Base-by-base conservation (phyloP, 1,139 yeast species). In the Hansenula sp. region DNA sequence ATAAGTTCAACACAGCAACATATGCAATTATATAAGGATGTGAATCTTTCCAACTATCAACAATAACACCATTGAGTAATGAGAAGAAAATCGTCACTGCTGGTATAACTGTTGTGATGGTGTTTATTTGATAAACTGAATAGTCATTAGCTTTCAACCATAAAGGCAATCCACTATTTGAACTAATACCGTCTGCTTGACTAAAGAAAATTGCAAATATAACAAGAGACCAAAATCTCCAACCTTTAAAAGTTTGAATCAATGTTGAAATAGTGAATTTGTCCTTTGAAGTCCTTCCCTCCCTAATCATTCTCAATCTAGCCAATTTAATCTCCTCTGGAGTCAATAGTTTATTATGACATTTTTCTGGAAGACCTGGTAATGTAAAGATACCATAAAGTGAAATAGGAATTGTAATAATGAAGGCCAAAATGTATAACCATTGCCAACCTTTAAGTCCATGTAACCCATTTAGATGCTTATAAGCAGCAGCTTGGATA, bases 381-480 rank as follows among this genome's bases (percentile, higher is more conserved):
- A 26, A 44, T 33, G 48, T 52, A 44, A 44, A 44, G 12, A 75
- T 48, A 36, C 81, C 80, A 42, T 71, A 71, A 13, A 73, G 41
- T 3, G 73, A 71, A 36, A 77, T 72, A 4, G 77, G 77, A 4
- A 74, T 45, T 1, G 82, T 74, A n/a, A 76, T 66, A 29, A 75
- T 62, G 34, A 77, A 79, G 53, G 77, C 84, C 44, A 79, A 67
- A 37, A 79, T 72, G 49, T 77, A 79, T 42, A 79, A 66, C 84
- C 84, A 78, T 57, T 77, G 71, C 85, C 85, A 79, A 4, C 82
- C 74, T 29, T 61, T 70, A 36, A 75, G 59, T 1, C 82, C 81
- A 29, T 55, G 57, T 5, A 52, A 52, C 10, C 76, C 77, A 41
- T 68, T 63, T 52, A 77, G 52, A 26, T 61, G 52, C 37, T 70